These are phyloP conservation scores for Populus tomentosa DNA, from an alignment of 441 rosid species.

Conservation along the genomic window DNA sequence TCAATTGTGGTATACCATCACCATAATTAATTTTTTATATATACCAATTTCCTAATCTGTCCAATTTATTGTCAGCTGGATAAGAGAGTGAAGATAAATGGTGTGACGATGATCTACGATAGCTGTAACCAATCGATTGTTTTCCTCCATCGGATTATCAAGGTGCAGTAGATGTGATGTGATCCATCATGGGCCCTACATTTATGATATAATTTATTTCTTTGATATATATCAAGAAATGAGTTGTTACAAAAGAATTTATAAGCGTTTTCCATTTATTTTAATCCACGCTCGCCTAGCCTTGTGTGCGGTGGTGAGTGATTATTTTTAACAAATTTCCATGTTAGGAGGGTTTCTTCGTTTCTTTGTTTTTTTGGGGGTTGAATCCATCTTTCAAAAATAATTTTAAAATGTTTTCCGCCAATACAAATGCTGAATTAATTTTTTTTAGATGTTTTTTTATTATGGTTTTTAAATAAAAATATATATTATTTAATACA, in stretches of 20 bases:
- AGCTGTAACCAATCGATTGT: neutral
- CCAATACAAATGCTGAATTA: no score
- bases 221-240: neutral
- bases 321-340: no score
- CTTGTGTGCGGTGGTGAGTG: neutral
- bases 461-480: no score
- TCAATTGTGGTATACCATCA: no score
- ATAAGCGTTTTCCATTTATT: neutral
- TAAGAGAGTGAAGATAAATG: neutral
- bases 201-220: neutral
- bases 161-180: neutral
- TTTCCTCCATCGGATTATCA: neutral
- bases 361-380: no score
- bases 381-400: no score
- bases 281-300: neutral
- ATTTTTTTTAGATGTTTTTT: no score
- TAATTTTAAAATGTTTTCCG: no score
- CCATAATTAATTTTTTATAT: no score
- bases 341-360: no score
- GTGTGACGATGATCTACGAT: neutral
- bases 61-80: neutral
- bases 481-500: no score
- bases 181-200: neutral
- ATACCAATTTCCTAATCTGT: no score
- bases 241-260: neutral